Base-by-base conservation (phyloP, 495 filamentous ascomycete species). In the Penicillium samsonianum region DNA sequence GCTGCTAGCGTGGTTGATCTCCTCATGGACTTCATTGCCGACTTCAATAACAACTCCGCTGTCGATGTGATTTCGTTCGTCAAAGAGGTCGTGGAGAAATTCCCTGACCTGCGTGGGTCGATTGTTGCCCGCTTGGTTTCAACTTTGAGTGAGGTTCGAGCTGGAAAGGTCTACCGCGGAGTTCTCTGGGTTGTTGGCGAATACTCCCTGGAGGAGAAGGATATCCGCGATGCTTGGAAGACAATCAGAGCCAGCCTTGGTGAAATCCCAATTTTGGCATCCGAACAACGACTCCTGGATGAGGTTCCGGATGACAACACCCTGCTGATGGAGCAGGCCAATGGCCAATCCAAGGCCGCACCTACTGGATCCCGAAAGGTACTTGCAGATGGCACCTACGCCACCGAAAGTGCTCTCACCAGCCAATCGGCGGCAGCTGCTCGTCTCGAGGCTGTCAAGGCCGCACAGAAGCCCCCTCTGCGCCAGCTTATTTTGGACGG, bases 11-110 rank as follows among this genome's bases (percentile, higher is more conserved):
- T 98, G 45, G 95, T 99, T 53, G 95, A 91, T 55, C 81, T 96
- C 8, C 78, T 99, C n/a, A 99, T 99, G 92, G 94, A 99, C 67
- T 97, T 98, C 68, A 98, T 99, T 69, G 91, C 89, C 53, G 95
- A 99, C 70, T 97, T 97, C 73, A 98, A 94, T 80, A 96, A 91
- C 66, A 88, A 91, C 42, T 96, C 92, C 2, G 94, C 95, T 2
- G 90, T 99, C 26, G 95, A 99, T 75, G 92, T 99, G 11, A 97
- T 99, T 65, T 89, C 90, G 19, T 99, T 99, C 61, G 92, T 98
- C 45, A 99, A 99, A 73, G 95, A 99, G 67, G 95, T 99, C 7
- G 95, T 97, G 4, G 95, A 99, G 78, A 96, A 94, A 68, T 99
- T 97, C 80, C 93, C 95, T 19, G 84, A 90, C 55, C 81, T 99